Evolutionary conservation across 345 rosid genomes (phyloP).

Genomic region (Lumnitzera littorea): DNA sequence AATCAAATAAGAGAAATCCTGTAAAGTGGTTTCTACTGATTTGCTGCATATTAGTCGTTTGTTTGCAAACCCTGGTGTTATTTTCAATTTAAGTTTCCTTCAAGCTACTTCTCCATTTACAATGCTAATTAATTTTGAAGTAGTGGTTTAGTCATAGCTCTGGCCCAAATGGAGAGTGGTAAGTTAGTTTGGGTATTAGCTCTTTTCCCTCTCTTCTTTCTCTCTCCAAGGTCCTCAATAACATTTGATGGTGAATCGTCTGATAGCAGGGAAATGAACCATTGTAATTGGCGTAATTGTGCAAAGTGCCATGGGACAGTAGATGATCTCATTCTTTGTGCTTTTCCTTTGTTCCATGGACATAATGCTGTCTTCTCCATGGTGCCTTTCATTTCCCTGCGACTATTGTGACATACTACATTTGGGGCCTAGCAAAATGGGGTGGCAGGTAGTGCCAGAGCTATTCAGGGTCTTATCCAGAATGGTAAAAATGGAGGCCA

Average conservation of each 20-base stretch:
- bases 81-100: too few relatives aligned
- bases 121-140: slow-evolving; percentile 6
- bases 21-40: too few relatives aligned
- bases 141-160: neutral
- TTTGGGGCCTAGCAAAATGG: neutral
- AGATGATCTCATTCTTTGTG: slow-evolving; percentile 30
- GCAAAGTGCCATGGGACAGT: slow-evolving; percentile 54
- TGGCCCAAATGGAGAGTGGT: too few relatives aligned
- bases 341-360: slow-evolving; percentile 47
- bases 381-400: slow-evolving; percentile 4
- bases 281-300: slow-evolving; percentile 35
- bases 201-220: too few relatives aligned
- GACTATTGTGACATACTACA: too few relatives aligned
- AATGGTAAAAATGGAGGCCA: neutral
- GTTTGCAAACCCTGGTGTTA: too few relatives aligned
- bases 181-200: too few relatives aligned
- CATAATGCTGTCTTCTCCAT: slow-evolving; percentile 23
- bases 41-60: too few relatives aligned
- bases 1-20: too few relatives aligned
- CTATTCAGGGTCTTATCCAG: neutral
- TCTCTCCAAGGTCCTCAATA: slow-evolving; percentile 27
- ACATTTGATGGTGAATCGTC: slow-evolving; percentile 45
- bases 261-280: slow-evolving; percentile 51
- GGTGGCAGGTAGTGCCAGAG: neutral
- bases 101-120: too few relatives aligned